These are phyloP conservation scores for Neurospora tetrasperma DNA, from an alignment of 495 filamentous ascomycete genomes.

Conservation along the genomic window DNA sequence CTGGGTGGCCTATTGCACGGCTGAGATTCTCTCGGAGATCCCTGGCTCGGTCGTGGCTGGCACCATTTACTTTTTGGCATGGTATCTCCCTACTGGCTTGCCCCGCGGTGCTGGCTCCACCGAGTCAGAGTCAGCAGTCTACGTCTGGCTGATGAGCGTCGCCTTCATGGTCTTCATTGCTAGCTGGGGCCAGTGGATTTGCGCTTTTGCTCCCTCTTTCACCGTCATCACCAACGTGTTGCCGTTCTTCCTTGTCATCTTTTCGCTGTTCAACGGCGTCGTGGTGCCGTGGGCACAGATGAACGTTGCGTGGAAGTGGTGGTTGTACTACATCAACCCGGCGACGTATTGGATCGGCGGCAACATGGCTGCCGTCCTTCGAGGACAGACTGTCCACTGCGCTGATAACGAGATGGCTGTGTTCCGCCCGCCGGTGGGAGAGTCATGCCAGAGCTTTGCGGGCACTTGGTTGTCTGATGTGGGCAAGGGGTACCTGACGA, in stretches of 20 bases:
- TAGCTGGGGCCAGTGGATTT: constrained; percentile 78
- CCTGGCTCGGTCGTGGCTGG: constrained; percentile 54
- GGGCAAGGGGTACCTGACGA: constrained; percentile 47
- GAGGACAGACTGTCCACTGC: constrained; percentile 47
- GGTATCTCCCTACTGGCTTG: constrained; percentile 73
- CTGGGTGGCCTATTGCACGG: constrained; percentile 74
- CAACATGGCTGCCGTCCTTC: constrained; percentile 53
- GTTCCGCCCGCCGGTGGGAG: constrained; percentile 53
- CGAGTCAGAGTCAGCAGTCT: constrained; percentile 56
- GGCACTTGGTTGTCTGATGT: constrained; percentile 39
- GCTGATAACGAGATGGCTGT: constrained; percentile 48
- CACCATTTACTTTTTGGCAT: constrained; percentile 62
- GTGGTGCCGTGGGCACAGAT: constrained; percentile 50
- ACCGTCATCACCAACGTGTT: constrained; percentile 66
- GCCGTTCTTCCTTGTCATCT: constrained; percentile 75
- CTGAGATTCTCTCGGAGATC: constrained; percentile 66
- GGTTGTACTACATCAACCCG: constrained; percentile 61
- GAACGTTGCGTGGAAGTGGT: constrained; percentile 68
- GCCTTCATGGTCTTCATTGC: constrained; percentile 73
- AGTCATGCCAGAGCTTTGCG: constrained; percentile 54
- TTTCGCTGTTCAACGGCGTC: constrained; percentile 66
- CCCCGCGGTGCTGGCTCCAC: constrained; percentile 25
- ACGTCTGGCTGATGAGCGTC: constrained; percentile 75
- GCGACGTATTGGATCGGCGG: constrained; percentile 66
- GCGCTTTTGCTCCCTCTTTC: constrained; percentile 69